Evolutionary conservation across 2,329 filamentous ascomycete species (phyloP).

Genomic region (Colletotrichum kahawae): DNA sequence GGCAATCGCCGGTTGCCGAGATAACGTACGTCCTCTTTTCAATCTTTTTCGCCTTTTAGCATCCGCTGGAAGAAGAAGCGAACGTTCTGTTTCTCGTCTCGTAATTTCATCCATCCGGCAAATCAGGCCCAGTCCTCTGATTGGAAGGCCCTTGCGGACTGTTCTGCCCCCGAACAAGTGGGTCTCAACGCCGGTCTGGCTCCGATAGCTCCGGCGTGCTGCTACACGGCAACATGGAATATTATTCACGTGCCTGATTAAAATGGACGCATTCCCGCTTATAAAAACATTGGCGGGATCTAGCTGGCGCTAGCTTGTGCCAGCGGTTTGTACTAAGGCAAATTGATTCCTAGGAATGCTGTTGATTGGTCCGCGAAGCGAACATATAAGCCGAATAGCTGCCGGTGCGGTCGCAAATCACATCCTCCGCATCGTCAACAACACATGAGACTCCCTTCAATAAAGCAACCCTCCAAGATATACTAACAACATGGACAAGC

Average conservation of each 20-base stretch:
- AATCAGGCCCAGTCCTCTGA: not conserved
- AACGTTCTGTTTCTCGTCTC: not conserved
- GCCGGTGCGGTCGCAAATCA: not conserved
- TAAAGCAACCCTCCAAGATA: not conserved
- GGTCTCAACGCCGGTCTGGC: not conserved
- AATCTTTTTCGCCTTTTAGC: not conserved
- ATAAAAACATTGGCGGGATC: not conserved
- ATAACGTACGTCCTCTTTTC: not conserved
- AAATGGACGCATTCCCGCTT: not conserved
- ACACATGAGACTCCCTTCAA: not conserved
- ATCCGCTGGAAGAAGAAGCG: not conserved
- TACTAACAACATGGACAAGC: not conserved
- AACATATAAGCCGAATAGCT: not conserved
- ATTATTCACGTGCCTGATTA: not conserved
- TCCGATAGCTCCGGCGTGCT: not conserved
- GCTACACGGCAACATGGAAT: not conserved
- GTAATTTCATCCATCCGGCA: not conserved
- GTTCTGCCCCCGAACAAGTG: not conserved
- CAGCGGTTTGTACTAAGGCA: not conserved
- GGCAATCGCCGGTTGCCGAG: not conserved
- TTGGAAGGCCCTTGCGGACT: not conserved
- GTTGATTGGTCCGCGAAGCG: not conserved
- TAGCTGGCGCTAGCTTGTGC: not conserved
- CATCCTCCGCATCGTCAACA: not conserved
- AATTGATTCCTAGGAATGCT: not conserved